Base-by-base conservation (phyloP, 176 grass and related monocot genomes). In the Juncus effusus region DNA sequence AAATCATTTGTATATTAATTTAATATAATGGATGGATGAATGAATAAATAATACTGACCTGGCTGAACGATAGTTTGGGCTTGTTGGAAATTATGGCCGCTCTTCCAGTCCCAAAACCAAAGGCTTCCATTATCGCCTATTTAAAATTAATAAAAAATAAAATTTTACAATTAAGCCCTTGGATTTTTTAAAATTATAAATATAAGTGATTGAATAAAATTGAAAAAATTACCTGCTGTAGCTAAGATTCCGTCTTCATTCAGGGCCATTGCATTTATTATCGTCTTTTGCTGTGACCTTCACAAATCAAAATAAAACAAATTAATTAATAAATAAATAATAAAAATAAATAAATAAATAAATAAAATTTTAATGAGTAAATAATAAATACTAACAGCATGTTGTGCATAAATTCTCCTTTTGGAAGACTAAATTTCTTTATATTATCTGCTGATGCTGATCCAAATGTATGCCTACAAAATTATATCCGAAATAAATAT, bases 21-120 rank as follows among this genome's bases (percentile, higher is more conserved):
- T 28, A 28, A 28, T 28, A 28, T 28, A 28, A 28, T 28, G 19
- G 19, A 28, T 28, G 19, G 19, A 28, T 28, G 19, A 14, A 8
- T 45, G 62, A 42, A 56, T 62, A 5, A 14, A 38, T 36, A 49
- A 73, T 42, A 59, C 69, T 70, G 60, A 96, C 92, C 92, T 65
- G 92, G 92, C 55, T 96, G 95, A 61, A 99, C 89, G 13, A 93
- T 99, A 45, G 95, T 99, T 76, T 99, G 89, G 3, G 77, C 81
- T 77, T 93, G 95, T 70, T 99, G 85, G 51, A 93, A 99, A 81
- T 99, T 99, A 69, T 99, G 81, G n/a, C 95, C 95, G 15, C 95
- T 99, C 73, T 99, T 99, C 95, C 95, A 99, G 79, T 99, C 95
- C 95, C 95, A 99, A 74, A 99, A 99, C 95, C 95, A 93, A 60